phyloP scores from a whole-genome alignment of 345 rosid species.

The Gossypium ekmanianum region DNA sequence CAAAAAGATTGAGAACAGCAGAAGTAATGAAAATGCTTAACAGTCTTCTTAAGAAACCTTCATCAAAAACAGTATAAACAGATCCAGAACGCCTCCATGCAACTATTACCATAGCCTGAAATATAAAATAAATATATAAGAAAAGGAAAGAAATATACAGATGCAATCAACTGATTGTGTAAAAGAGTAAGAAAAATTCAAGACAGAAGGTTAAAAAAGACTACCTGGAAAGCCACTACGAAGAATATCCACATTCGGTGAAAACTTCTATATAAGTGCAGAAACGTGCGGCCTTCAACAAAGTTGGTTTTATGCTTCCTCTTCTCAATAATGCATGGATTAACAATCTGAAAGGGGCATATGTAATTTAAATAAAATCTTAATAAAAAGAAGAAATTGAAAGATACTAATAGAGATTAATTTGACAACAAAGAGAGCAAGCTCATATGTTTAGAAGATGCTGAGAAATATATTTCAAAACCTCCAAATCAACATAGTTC shows the following conservation, averaged over 20 bases:
- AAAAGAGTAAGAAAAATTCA: slow-evolving; percentile 16
- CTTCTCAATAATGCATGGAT: slow-evolving; percentile 45
- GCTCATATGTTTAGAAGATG: not conserved
- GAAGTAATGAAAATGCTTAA: slow-evolving; percentile 84
- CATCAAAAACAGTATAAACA: slow-evolving; percentile 50
- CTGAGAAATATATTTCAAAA: not conserved
- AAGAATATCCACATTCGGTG: slow-evolving; percentile 98
- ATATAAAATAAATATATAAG: not conserved
- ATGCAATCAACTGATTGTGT: slow-evolving; percentile 13
- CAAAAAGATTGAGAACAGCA: slow-evolving; percentile 77
- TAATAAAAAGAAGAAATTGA: not conserved
- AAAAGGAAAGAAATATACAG: slow-evolving; percentile 23
- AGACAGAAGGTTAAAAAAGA: slow-evolving; percentile 5
- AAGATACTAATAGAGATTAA: not conserved
- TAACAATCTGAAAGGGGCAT: slow-evolving; percentile 46
- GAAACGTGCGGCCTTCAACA: slow-evolving; percentile 97
- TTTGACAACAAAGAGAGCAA: not conserved
- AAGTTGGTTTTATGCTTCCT: slow-evolving; percentile 86
- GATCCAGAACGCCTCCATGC: slow-evolving; percentile 77
- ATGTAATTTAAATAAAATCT: slow-evolving; percentile 1
- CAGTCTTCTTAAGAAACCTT: slow-evolving; percentile 52
- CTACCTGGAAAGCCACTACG: slow-evolving; percentile 79
- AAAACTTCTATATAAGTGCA: slow-evolving; percentile 87
- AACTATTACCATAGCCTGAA: slow-evolving; percentile 85
- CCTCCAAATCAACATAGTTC: slow-evolving; percentile 1